Percentiles rank a stretch among this genome's conserved stretches.
Evolutionary conservation across 768 basidiomycete species (phyloP).

Genomic region (Agaricus sinodeliciosus): DNA sequence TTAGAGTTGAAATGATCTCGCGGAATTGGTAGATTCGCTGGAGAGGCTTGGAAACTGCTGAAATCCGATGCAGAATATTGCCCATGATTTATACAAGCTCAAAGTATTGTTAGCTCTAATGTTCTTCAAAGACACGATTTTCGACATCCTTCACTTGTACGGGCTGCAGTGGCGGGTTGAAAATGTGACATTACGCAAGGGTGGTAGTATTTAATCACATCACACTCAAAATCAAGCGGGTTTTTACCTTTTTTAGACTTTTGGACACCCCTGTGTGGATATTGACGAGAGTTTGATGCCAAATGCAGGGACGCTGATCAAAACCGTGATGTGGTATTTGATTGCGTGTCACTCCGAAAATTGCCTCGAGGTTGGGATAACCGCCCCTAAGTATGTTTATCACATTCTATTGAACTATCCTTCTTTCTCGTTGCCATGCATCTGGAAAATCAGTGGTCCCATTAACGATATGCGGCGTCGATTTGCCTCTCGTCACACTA

Average conservation of each 20-base stretch:
- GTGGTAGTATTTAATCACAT: neutral
- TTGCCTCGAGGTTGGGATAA: too few species aligned
- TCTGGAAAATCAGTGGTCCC: too few species aligned
- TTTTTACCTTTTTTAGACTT: neutral
- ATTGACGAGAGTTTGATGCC: neutral
- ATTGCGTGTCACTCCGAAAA: too few species aligned
- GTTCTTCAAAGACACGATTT: too few species aligned
- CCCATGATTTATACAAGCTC: slow-evolving; percentile 5
- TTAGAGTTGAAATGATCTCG: neutral
- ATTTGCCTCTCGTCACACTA: too few species aligned
- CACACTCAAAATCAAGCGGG: neutral
- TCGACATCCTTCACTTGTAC: neutral
- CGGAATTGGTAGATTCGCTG: neutral
- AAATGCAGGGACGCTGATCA: too few species aligned
- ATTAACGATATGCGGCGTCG: too few species aligned
- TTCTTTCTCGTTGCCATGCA: too few species aligned
- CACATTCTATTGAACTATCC: too few species aligned
- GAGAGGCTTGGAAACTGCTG: slow-evolving; percentile 1
- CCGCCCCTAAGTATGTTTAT: too few species aligned
- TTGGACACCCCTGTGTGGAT: neutral
- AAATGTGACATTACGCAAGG: neutral
- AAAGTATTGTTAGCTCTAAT: neutral
- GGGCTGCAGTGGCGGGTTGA: neutral
- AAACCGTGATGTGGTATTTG: too few species aligned
- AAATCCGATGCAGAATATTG: neutral